phyloP scores from a whole-genome alignment of 2,329 filamentous ascomycete genomes.

The Immersiporthe knoxdaviesiana region DNA sequence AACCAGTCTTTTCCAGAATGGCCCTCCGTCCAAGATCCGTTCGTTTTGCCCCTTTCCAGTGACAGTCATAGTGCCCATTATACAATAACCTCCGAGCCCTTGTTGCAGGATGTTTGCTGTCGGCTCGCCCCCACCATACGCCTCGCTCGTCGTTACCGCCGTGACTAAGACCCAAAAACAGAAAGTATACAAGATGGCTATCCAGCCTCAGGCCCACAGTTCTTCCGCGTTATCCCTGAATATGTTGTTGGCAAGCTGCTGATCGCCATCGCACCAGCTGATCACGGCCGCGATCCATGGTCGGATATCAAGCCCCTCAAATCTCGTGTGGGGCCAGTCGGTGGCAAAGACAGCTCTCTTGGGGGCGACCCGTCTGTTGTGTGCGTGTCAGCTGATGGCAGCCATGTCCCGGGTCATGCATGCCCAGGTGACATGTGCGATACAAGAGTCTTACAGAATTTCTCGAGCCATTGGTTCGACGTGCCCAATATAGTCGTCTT shows the following conservation, averaged over 20 bases:
- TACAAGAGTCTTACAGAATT: conserved; percentile 5
- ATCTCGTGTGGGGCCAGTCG: conserved; percentile 52
- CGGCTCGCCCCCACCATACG: not conserved
- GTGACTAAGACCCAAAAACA: conserved; percentile 3
- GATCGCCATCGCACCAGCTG: conserved; percentile 53
- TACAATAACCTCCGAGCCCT: not conserved
- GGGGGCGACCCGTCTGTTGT: conserved; percentile 16
- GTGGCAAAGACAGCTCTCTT: conserved; percentile 32
- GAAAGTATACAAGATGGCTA: not conserved
- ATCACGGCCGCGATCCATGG: conserved; percentile 59
- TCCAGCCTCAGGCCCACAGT: conserved; percentile 41
- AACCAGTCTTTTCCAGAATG: too few species aligned
- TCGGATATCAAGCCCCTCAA: conserved; percentile 58
- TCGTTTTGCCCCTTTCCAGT: too few species aligned
- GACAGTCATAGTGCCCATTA: too few species aligned
- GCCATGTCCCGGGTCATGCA: not conserved
- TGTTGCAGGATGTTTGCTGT: not conserved
- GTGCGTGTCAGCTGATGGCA: not conserved
- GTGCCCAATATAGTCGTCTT: conserved; percentile 31
- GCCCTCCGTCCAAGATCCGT: too few species aligned
- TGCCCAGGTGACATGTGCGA: not conserved
- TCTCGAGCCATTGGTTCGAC: conserved; percentile 33
- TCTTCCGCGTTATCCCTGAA: conserved; percentile 60
- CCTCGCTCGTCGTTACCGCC: conserved; percentile 20
- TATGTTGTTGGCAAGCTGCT: conserved; percentile 50